Base-by-base conservation (phyloP, 768 basidiomycete genomes). In the Lactifluus pinguis region DNA sequence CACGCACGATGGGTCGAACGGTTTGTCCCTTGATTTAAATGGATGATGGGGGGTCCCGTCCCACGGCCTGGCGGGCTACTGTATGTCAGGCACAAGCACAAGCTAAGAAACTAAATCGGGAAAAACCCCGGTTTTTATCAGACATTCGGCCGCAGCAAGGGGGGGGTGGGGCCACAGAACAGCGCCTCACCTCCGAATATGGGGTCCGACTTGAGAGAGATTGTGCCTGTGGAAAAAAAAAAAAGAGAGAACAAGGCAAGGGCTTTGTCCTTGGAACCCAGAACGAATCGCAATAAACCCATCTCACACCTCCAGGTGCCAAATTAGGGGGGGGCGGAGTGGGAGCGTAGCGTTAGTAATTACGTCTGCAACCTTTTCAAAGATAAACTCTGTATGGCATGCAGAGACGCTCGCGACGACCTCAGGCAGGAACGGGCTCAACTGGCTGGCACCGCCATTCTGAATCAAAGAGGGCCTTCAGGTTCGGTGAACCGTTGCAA, bases 1-100 rank as follows among this genome's bases (percentile, higher is more conserved):
- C n/a, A 13, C 15, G 15, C 15, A 6, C 15, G 17, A 19, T 47
- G n/a, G 65, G 84, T 81, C 2, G 92, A 92, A 73, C 91, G 90
- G 6, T 91, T 89, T 34, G 69, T 75, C 13, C 90, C 91, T 67
- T 88, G 83, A 65, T 84, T 71, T 25, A 1, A 25, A 86, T 34
- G 75, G 76, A 45, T 82, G 78, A 2, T 70, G 69, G 25, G 25
- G 25, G 25, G 25, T 25, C 25, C 25, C 25, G 17, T 77, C 80
- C 29, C 71, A 70, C 71, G 70, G 68, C 80, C 82, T 83, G 56
- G 45, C 19, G 67, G 25, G 25, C 25, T 25, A 25, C 34, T 38
- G 54, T 25, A 25, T 6, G 68, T 67, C 65, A 73, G 72, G 50
- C 72, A 38, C 50, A 38, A 55, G 25, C 5, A 34, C 17, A 29